Percentiles rank a stretch among this genome's conserved stretches.
phyloP scores from a whole-genome alignment of 805 yeast species.

The Nakazawaea siamensis region DNA sequence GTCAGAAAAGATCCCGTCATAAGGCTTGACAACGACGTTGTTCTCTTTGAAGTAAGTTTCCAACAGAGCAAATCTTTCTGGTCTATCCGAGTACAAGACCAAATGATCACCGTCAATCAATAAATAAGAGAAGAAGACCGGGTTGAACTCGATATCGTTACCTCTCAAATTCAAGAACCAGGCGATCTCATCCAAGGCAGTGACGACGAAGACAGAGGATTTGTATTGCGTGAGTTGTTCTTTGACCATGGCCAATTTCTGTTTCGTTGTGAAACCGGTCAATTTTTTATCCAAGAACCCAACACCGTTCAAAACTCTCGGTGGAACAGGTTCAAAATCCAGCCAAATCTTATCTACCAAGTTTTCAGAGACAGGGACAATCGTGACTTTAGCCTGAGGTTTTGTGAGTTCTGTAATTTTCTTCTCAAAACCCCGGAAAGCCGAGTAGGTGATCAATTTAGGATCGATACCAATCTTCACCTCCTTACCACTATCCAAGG shows the following conservation, averaged over 20 bases:
- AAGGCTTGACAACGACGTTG: slow-evolving; percentile 34
- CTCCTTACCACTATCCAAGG: slow-evolving; percentile 33
- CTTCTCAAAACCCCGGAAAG: slow-evolving; percentile 24
- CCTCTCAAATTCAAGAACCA: slow-evolving; percentile 82
- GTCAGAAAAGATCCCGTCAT: slow-evolving; percentile 37
- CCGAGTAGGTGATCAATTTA: slow-evolving; percentile 30
- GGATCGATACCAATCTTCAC: slow-evolving; percentile 40
- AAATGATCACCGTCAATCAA: slow-evolving; percentile 34
- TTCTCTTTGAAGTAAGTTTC: slow-evolving; percentile 31
- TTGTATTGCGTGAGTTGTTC: slow-evolving; percentile 20
- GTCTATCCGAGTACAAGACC: slow-evolving; percentile 33
- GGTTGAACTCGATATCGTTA: slow-evolving; percentile 44
- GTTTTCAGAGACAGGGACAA: slow-evolving; percentile 38
- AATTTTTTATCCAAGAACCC: slow-evolving; percentile 40
- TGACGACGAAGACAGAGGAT: slow-evolving; percentile 25
- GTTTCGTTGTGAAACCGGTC: slow-evolving; percentile 55
- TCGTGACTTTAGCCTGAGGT: slow-evolving; percentile 24
- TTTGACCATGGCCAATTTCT: slow-evolving; percentile 47
- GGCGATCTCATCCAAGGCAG: slow-evolving; percentile 76
- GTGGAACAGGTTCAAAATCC: slow-evolving; percentile 54
- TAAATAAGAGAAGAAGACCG: slow-evolving; percentile 43
- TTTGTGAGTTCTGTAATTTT: slow-evolving; percentile 22
- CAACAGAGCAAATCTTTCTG: slow-evolving; percentile 29
- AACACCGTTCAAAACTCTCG: slow-evolving; percentile 41
- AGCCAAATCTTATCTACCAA: slow-evolving; percentile 43